phyloP scores from a whole-genome alignment of 257 asterid genomes.

The Striga asiatica region DNA sequence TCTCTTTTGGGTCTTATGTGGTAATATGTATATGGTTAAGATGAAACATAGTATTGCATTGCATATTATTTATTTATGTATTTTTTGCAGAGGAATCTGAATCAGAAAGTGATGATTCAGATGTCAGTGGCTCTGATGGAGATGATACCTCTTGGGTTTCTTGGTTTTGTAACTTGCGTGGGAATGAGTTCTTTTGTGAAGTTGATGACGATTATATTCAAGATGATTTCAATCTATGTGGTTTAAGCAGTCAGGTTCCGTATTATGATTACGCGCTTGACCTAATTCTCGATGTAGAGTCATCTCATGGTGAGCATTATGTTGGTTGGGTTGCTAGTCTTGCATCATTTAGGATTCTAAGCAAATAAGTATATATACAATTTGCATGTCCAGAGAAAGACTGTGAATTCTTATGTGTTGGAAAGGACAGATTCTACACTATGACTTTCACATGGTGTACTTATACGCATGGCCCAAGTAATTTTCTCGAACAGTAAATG shows the following conservation, averaged over 20 bases:
- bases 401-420: neutral
- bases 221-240: no score
- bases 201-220: no score
- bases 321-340: conserved; percentile 4
- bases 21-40: neutral
- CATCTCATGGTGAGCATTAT: conserved; percentile 67
- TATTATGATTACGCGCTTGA: no score
- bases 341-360: neutral
- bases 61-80: conserved; percentile 4
- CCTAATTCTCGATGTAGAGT: conserved; percentile 87
- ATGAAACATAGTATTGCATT: neutral
- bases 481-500: neutral
- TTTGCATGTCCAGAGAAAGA: no score
- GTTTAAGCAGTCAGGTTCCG: no score
- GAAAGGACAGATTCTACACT: neutral
- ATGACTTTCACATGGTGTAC: neutral
- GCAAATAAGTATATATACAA: neutral
- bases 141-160: conserved; percentile 97
- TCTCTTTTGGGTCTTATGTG: neutral
- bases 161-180: conserved; percentile 95
- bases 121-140: no score
- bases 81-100: conserved; percentile 76
- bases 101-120: conserved; percentile 91
- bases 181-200: no score
- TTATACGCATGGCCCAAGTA: neutral